Percentiles rank a stretch among this genome's conserved stretches.
These are phyloP conservation scores for Solanum chacoense DNA, from an alignment of 305 asterid species.

Conservation along the genomic window DNA sequence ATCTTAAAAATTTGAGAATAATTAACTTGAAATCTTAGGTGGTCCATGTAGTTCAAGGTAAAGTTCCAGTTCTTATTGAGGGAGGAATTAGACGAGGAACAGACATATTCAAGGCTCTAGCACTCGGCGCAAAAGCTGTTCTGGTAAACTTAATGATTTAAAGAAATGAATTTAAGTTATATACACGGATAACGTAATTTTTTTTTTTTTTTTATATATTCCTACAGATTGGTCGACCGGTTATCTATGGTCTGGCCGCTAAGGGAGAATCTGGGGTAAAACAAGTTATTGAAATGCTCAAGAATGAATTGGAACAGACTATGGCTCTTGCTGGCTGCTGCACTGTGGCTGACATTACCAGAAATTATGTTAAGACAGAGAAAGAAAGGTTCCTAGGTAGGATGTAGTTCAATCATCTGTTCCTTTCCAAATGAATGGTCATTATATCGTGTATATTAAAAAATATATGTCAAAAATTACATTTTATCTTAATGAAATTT, in stretches of 20 bases:
- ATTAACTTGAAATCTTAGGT: neutral
- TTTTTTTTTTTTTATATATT: neutral
- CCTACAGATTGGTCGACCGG: constrained; percentile 49
- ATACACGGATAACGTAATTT: neutral
- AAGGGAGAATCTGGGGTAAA: constrained; percentile 45
- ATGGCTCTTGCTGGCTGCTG: constrained; percentile 62
- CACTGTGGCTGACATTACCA: constrained; percentile 32
- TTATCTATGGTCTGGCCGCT: constrained; percentile 44
- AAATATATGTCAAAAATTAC: neutral
- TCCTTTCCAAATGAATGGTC: neutral
- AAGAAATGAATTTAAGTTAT: neutral
- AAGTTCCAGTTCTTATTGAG: constrained; percentile 14
- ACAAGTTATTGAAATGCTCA: constrained; percentile 35
- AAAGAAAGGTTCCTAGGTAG: constrained; percentile 21
- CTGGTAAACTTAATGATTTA: constrained; percentile 14
- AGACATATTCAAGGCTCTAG: constrained; percentile 63
- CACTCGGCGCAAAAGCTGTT: constrained; percentile 57
- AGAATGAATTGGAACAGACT: constrained; percentile 48
- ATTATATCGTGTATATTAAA: neutral
- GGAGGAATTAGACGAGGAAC: constrained; percentile 67
- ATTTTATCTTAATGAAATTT: neutral
- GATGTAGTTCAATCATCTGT: constrained; percentile 11
- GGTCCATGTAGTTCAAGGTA: neutral
- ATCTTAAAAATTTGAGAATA: neutral
- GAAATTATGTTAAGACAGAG: constrained; percentile 37